A percentile compares a stretch with the other conserved stretches of the same genome.
These are phyloP conservation scores for Carpinus fangiana DNA, from an alignment of 306 rosid genomes.

Conservation along the genomic window DNA sequence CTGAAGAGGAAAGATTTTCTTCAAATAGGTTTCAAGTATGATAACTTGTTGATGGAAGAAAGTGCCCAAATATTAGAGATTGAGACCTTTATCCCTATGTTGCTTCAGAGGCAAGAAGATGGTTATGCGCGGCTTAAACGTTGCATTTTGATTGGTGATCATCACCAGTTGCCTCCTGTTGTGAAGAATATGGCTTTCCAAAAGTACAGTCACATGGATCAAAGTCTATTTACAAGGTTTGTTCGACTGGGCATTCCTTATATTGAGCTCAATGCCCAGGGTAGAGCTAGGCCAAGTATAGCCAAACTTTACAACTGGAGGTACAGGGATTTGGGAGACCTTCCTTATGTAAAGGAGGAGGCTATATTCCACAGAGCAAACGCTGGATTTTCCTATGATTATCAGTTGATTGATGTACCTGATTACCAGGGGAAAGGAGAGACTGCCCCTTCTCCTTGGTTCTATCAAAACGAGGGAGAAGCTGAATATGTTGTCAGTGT, in stretches of 20 bases:
- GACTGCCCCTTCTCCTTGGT: constrained; percentile 97
- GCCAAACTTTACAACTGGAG: constrained; percentile 96
- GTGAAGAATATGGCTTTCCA: constrained; percentile 99
- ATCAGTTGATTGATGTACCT: constrained; percentile 92
- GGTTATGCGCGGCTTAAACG: constrained; percentile 98
- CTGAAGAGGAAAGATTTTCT: constrained; percentile 96
- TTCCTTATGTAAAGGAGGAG: constrained; percentile 70
- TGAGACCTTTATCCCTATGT: constrained; percentile 97
- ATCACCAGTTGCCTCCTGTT: constrained; percentile 98
- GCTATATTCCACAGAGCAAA: constrained; percentile 67
- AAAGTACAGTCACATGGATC: constrained; percentile 99
- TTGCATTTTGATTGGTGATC: constrained; percentile 96
- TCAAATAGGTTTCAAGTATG: constrained; percentile 96
- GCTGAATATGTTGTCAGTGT: constrained; percentile 96
- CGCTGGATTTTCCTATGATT: constrained; percentile 94
- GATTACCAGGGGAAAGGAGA: constrained; percentile 93
- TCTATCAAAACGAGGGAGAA: constrained; percentile 96
- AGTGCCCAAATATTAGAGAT: constrained; percentile 98
- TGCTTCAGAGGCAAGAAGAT: constrained; percentile 98
- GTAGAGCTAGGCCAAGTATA: constrained; percentile 95
- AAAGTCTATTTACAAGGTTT: constrained; percentile 92
- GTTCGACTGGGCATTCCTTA: constrained; percentile 97
- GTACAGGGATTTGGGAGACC: constrained; percentile 96
- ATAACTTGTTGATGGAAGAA: constrained; percentile 98
- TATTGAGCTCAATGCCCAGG: constrained; percentile 98